Percentiles rank a stretch among this genome's conserved stretches.
phyloP scores from a whole-genome alignment of 192 early-diverging fungal species.

The Tieghemiomyces parasiticus region DNA sequence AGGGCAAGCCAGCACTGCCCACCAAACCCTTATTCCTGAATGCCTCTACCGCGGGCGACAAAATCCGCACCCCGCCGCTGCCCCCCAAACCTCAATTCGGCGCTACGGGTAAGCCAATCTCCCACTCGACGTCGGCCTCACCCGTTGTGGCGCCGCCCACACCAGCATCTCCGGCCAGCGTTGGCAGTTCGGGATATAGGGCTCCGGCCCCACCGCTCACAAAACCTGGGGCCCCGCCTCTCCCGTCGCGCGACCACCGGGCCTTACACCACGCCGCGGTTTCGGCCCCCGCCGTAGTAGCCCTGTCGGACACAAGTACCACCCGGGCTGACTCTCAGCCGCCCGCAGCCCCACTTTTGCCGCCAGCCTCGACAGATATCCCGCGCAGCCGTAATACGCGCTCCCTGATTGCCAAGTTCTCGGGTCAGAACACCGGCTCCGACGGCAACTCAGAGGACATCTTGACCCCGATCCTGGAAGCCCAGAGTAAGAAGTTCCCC shows the following conservation, averaged over 20 bases:
- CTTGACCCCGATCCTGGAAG: background rate
- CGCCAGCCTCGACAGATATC: background rate
- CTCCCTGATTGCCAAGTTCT: background rate
- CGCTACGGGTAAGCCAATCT: background rate
- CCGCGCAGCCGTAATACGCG: background rate
- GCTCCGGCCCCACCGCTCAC: background rate
- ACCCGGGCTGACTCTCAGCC: background rate
- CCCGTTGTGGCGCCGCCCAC: background rate
- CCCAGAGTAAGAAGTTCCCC: constrained; percentile 5
- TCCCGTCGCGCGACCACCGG: background rate
- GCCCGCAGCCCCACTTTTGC: background rate
- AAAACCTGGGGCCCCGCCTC: background rate
- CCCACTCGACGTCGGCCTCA: background rate
- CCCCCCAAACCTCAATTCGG: background rate
- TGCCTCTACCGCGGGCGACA: background rate
- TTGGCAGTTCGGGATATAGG: background rate
- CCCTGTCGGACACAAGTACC: background rate
- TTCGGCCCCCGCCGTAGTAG: no score
- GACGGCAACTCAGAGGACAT: background rate
- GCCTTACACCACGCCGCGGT: no score
- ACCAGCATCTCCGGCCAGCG: no score
- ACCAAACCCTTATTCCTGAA: background rate
- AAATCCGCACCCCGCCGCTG: background rate
- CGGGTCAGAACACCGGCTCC: background rate
- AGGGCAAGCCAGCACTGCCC: background rate